Percentiles rank a stretch among this genome's conserved stretches.
Evolutionary conservation across 1,284 basidiomycete genomes (phyloP).

Genomic region (Anthracocystis walkeri): DNA sequence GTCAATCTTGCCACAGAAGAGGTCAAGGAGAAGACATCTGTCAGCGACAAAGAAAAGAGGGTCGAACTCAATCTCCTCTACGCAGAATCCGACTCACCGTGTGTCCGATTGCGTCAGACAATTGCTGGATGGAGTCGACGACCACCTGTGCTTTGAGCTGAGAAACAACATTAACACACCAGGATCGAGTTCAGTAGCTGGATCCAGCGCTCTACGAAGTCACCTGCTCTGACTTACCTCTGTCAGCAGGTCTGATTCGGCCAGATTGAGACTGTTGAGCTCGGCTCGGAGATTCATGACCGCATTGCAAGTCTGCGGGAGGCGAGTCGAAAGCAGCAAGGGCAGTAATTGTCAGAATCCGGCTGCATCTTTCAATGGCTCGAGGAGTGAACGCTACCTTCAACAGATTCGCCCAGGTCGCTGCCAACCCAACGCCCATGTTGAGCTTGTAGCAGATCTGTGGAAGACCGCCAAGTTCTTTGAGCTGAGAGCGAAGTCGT

Average conservation of each 20-base stretch:
- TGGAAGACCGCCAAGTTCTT: constrained; percentile 27
- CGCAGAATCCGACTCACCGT: constrained; percentile 11
- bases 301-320: constrained; percentile 43
- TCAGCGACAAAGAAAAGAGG: neutral
- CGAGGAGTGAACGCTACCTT: constrained; percentile 15
- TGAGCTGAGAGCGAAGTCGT: constrained; percentile 20
- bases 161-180: neutral
- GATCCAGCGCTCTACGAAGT: neutral
- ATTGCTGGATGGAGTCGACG: constrained; percentile 11
- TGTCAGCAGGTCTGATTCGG: constrained; percentile 19
- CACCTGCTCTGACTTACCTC: constrained; percentile 9
- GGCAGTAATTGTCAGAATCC: neutral
- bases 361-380: neutral
- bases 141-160: constrained; percentile 23
- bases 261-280: constrained; percentile 22
- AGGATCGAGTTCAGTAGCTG: neutral
- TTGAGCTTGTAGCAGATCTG: constrained; percentile 33
- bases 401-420: constrained; percentile 26
- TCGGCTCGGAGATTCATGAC: constrained; percentile 23
- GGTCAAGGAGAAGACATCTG: no score
- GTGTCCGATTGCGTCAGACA: constrained; percentile 14
- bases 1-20: constrained; percentile 22
- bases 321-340: neutral
- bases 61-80: neutral
- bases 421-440: constrained; percentile 26